Evolutionary conservation across 345 rosid species (phyloP).

Genomic region (Aurinia saxatilis): DNA sequence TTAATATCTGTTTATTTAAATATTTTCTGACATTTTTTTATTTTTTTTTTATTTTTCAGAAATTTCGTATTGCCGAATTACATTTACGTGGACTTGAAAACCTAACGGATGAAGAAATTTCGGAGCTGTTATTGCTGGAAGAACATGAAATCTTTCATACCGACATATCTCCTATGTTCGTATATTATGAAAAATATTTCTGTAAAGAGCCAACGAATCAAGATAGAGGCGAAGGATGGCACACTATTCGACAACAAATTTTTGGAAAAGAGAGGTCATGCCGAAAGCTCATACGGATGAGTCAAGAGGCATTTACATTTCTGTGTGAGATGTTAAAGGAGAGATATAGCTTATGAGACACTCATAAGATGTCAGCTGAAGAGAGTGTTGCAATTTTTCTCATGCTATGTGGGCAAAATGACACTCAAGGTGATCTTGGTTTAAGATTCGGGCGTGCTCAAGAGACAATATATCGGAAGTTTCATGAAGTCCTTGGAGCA

Average conservation of each 20-base stretch:
- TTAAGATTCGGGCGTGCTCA: neutral
- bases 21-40: no score
- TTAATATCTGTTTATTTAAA: no score
- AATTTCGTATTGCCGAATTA: no score
- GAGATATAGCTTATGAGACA: neutral
- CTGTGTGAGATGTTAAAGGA: neutral
- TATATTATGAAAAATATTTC: neutral
- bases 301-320: neutral
- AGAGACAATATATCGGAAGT: neutral
- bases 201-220: neutral
- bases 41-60: no score
- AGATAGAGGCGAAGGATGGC: neutral
- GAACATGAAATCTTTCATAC: no score
- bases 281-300: neutral
- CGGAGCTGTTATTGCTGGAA: no score
- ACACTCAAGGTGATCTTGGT: neutral
- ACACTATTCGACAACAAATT: neutral
- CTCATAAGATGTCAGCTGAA: neutral
- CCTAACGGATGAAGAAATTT: no score
- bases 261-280: neutral
- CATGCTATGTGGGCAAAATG: neutral
- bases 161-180: no score
- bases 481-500: neutral
- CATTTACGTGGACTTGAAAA: no score
- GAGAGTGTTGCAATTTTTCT: neutral